Evolutionary conservation across 2,329 filamentous ascomycete genomes (phyloP), one percentile per base, ranked within the genome.

Genomic region (Penicillium digitatum): DNA sequence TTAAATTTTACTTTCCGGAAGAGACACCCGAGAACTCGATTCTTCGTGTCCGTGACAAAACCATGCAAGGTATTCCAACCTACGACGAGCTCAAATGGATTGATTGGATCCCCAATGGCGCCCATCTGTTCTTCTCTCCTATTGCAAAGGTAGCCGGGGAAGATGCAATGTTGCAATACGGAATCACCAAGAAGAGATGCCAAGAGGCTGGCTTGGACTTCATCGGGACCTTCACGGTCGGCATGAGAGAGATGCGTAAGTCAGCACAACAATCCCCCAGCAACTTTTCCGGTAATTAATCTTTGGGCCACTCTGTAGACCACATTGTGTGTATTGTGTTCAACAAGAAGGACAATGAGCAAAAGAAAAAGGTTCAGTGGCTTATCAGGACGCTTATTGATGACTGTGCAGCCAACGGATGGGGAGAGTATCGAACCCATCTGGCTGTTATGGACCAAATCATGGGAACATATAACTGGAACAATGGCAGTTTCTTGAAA

Each of bases 321-420:
- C 77, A 82, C 62, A 82, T 83, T 54, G 76, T 81, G 3, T 79
- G 79, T 54, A 78, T 83, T 39, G 74, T 82, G 14, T 83, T 79
- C 62, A 74, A 83, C 56, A 71, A 76, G 5, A 71, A 72, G 35
- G 71, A 79, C 32, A 60, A 70, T 0, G 72, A 76, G 1, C 60
- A 66, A 44, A 74, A 78, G 59, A 58, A 69, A 20, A 67, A 71
- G 48, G 72, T 73, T 11, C 66, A 74, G 56, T 60, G 63, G 54
- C 58, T 77, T 12, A 76, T 79, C 56, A 56, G 57, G 11, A 71
- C 71, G 7, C 61, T 75, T 54, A 74, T 76, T 26, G 24, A 26
- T 26, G 24, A 26, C 22, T 73, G 72, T 11, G 74, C 74, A 1
- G 66, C 60, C 11, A 61, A 71, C 9, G 75, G 75, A 2, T 78